phyloP scores from a whole-genome alignment of 2,329 filamentous ascomycete species.

The Trichoderma sp. region DNA sequence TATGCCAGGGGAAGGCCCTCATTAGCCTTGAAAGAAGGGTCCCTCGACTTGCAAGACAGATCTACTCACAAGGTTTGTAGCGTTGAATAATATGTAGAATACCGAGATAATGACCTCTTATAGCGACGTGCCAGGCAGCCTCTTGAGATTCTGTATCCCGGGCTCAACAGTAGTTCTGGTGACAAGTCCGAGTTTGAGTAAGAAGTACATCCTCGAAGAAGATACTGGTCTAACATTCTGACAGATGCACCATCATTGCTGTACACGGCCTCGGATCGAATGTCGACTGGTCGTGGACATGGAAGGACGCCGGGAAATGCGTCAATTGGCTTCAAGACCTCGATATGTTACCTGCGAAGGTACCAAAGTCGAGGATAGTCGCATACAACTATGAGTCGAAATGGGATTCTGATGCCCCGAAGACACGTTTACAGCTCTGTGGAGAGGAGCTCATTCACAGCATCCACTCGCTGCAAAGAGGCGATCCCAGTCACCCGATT shows the following conservation, averaged over 20 bases:
- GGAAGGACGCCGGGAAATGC: too few species aligned
- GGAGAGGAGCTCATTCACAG: neutral
- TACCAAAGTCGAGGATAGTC: neutral
- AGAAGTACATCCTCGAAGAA: neutral
- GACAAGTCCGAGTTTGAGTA: neutral
- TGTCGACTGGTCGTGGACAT: slow-evolving; percentile 32
- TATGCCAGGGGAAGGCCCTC: neutral
- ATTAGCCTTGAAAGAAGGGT: neutral
- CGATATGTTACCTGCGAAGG: neutral
- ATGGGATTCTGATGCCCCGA: neutral
- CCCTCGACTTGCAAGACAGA: too few species aligned
- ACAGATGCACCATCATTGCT: slow-evolving; percentile 31
- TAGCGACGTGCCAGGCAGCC: neutral
- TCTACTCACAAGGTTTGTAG: neutral
- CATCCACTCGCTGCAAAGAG: neutral
- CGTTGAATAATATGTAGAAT: neutral
- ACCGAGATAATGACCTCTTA: neutral
- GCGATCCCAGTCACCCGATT: neutral
- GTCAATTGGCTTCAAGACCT: neutral
- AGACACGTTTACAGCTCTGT: neutral
- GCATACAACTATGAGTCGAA: neutral
- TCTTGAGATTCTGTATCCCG: neutral
- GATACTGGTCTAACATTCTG: neutral
- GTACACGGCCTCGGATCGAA: slow-evolving; percentile 33
- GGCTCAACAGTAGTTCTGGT: neutral